Conservation (phyloP, 768 basidiomycete species). For the Russula griseocarnosa region DNA sequence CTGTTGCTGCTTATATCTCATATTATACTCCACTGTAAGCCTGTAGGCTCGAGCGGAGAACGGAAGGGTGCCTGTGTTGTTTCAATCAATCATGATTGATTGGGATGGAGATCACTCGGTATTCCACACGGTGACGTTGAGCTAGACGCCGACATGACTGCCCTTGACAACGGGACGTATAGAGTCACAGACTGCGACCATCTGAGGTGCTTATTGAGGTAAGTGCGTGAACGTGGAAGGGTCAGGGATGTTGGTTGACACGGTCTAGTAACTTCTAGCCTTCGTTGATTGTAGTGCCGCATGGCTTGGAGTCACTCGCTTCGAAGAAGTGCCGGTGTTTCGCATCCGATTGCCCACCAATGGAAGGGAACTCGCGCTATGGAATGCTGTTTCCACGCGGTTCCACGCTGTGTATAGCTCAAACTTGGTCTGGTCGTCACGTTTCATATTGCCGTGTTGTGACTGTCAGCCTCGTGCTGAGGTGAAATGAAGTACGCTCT, state of each 20-base stretch:
- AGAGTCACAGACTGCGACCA: not conserved
- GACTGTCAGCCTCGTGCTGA: not conserved
- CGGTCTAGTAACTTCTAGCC: slow-evolving; percentile 1
- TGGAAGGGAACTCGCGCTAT: not conserved
- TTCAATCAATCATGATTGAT: not conserved
- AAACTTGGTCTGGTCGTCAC: slow-evolving; percentile 3
- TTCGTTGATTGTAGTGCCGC: slow-evolving; percentile 2
- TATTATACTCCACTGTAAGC: not conserved
- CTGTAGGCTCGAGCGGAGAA: not conserved
- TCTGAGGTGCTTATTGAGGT: not conserved
- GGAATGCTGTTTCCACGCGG: slow-evolving; percentile 22
- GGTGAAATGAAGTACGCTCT: not conserved
- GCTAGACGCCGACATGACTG: not conserved
- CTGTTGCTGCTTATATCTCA: not conserved
- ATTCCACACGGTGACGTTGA: not conserved
- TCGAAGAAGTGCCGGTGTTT: not conserved
- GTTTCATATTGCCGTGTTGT: slow-evolving; percentile 4
- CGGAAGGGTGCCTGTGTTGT: too few species aligned
- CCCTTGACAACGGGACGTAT: slow-evolving; percentile 8
- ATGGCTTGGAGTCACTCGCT: slow-evolving; percentile 12
- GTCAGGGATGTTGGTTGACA: not conserved
- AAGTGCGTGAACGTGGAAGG: not conserved
- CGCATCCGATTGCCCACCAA: not conserved
- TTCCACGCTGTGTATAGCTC: slow-evolving; percentile 5
- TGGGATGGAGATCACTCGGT: not conserved